Conservation (phyloP, 768 basidiomycete species). For the Holtermannia corniformis region DNA sequence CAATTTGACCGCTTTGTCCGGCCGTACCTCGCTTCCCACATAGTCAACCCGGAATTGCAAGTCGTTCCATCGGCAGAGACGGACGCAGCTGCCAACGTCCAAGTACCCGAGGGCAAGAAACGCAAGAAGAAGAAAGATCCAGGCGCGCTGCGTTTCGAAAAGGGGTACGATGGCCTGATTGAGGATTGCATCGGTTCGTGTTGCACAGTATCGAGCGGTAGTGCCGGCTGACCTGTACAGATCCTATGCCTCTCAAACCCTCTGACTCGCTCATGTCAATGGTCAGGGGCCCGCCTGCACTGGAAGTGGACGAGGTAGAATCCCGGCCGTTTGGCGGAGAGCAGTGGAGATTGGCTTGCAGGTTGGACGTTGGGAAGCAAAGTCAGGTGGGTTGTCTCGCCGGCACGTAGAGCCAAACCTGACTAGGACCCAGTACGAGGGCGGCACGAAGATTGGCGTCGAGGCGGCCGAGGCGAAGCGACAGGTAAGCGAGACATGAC, state of each 20-base stretch:
- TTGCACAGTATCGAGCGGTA: neutral
- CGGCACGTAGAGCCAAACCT: neutral
- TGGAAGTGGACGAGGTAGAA: neutral
- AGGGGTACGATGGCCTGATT: constrained; percentile 25
- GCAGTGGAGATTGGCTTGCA: neutral
- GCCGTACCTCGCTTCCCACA: constrained; percentile 16
- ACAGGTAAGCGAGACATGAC: constrained; percentile 10
- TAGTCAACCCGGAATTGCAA: neutral
- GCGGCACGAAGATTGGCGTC: constrained; percentile 22
- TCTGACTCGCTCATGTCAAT: neutral
- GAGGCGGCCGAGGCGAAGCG: constrained; percentile 23
- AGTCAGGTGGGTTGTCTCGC: neutral
- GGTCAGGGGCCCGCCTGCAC: neutral
- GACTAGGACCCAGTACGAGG: constrained; percentile 16
- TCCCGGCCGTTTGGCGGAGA: neutral
- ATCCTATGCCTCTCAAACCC: constrained; percentile 10
- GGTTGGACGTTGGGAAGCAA: neutral
- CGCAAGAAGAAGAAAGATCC: constrained; percentile 8
- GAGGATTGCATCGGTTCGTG: constrained; percentile 31
- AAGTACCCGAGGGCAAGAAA: constrained; percentile 2
- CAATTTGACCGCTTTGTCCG: constrained; percentile 29
- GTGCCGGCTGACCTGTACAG: neutral
- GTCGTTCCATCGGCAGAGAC: neutral
- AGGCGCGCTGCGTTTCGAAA: constrained; percentile 11
- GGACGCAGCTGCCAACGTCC: neutral